These are phyloP conservation scores for Ascochyta koolunga DNA, from an alignment of 2,329 filamentous ascomycete species.

Conservation along the genomic window DNA sequence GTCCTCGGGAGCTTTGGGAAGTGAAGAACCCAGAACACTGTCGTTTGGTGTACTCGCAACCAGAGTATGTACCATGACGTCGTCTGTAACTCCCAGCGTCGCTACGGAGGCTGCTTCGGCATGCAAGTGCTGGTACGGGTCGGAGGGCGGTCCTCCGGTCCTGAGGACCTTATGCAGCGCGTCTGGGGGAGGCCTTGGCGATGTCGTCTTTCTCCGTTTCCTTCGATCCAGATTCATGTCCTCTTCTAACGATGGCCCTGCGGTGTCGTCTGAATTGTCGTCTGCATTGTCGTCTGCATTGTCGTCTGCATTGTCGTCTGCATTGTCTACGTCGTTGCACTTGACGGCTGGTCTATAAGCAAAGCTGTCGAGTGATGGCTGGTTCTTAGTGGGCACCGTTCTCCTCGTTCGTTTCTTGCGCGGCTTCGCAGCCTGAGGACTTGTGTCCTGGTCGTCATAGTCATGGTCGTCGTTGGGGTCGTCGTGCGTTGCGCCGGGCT, in stretches of 20 bases:
- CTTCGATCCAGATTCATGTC: constrained; percentile 40
- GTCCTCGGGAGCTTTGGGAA: not conserved
- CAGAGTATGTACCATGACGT: constrained; percentile 4
- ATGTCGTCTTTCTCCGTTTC: constrained; percentile 49
- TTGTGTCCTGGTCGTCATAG: constrained; percentile 23
- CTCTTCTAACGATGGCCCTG: constrained; percentile 29
- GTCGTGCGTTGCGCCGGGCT: constrained; percentile 5
- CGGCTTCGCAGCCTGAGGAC: constrained; percentile 18
- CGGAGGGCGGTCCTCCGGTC: constrained; percentile 3
- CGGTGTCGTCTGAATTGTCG: not conserved
- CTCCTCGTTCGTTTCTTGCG: constrained; percentile 37
- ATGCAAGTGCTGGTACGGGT: constrained; percentile 41
- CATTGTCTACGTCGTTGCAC: not conserved
- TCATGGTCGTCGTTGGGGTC: constrained; percentile 29
- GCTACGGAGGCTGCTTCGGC: constrained; percentile 21
- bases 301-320: constrained; percentile 8
- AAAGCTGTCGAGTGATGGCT: constrained; percentile 38
- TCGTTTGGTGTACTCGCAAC: constrained; percentile 1
- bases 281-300: constrained; percentile 2
- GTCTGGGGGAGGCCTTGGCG: constrained; percentile 22
- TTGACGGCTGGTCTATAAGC: constrained; percentile 18
- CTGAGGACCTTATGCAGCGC: not conserved
- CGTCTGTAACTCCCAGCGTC: constrained; percentile 10
- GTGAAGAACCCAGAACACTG: not conserved
- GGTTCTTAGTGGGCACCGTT: constrained; percentile 22